A percentile compares a stretch with the other conserved stretches of the same genome.
Evolutionary conservation across 345 rosid genomes (phyloP).

Genomic region (Dovyalis caffra): DNA sequence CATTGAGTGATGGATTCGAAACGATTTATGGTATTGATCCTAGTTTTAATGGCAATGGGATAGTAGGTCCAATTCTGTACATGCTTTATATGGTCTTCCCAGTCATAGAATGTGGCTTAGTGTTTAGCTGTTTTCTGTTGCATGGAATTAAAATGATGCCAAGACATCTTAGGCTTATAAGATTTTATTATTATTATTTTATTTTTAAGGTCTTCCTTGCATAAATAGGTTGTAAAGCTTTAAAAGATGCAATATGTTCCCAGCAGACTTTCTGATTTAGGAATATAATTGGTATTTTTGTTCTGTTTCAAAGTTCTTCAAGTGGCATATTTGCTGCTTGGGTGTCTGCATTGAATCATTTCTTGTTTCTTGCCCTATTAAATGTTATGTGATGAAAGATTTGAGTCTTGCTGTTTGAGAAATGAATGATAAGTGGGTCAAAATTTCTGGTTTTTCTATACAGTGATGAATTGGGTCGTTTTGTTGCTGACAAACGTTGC

Average conservation of each 20-base stretch:
- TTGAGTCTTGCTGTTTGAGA: not conserved
- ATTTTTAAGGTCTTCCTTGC: not conserved
- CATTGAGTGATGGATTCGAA: not conserved
- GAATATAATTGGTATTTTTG: not conserved
- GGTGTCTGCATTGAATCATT: not conserved
- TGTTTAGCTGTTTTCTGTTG: not conserved
- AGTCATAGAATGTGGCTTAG: not conserved
- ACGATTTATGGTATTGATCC: not conserved
- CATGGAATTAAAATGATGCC: not conserved
- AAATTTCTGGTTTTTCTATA: constrained; percentile 22
- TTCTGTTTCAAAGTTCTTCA: not conserved
- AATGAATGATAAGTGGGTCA: constrained; percentile 3
- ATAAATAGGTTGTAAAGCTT: not conserved
- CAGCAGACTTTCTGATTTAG: not conserved
- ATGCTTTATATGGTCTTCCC: not conserved
- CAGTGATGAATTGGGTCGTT: constrained; percentile 90
- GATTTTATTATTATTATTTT: too few species aligned
- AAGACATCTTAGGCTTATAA: not conserved
- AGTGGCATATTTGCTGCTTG: not conserved
- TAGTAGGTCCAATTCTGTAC: not conserved
- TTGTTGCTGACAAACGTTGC: constrained; percentile 90
- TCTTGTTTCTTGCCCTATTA: not conserved
- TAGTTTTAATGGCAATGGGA: not conserved
- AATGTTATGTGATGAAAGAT: not conserved
- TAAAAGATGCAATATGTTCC: too few species aligned